Evolutionary conservation across 2,329 filamentous ascomycete genomes (phyloP), one percentile per base, ranked within the genome.

Genomic region (Fusarium multiceps): DNA sequence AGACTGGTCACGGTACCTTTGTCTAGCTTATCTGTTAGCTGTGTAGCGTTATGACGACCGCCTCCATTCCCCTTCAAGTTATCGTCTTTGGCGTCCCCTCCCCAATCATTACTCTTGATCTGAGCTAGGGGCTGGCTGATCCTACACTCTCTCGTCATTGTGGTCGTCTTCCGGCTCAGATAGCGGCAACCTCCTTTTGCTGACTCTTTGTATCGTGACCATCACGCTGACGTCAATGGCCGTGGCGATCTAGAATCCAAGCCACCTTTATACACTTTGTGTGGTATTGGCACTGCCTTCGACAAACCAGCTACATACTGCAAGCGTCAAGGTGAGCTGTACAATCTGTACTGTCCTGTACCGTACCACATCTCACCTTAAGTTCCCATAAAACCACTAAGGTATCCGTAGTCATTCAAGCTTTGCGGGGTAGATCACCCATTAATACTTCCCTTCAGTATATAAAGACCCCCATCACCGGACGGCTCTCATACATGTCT

Each of bases 211-310:
- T 72, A 70, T 74, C 57, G 73, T 74, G 72, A 73, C 67, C 72
- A 74, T 74, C 68, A 74, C 66, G 57, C 67, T 76, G 74, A 76
- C 74, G 74, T 76, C 74, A 74, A 75, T 63, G 63, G 65, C 60
- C 58, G 25, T 49, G 68, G 70, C 55, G 65, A 70, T 71, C 72
- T 49, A 61, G 43, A 46, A 55, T 56, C 63, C 43, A 55, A 65
- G 66, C 72, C 68, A 69, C 71, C 51, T 27, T 45, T 53, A 27
- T 45, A 45, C 50, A 21, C 23, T 25, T 62, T 55, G 34, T 59
- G 63, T 65, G 42, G 48, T 43, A 23, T 55, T 55, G 41, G 45
- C 55, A 21, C 45, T 55, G 49, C 63, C 46, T 53, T 20, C 13
- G 20, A 30, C 25, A 20, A 30, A 55, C 51, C 34, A 40, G 37